A percentile compares a stretch with the other conserved stretches of the same genome.
Conservation (phyloP, 495 filamentous ascomycete genomes). For the Hypoxylon intermedium region DNA sequence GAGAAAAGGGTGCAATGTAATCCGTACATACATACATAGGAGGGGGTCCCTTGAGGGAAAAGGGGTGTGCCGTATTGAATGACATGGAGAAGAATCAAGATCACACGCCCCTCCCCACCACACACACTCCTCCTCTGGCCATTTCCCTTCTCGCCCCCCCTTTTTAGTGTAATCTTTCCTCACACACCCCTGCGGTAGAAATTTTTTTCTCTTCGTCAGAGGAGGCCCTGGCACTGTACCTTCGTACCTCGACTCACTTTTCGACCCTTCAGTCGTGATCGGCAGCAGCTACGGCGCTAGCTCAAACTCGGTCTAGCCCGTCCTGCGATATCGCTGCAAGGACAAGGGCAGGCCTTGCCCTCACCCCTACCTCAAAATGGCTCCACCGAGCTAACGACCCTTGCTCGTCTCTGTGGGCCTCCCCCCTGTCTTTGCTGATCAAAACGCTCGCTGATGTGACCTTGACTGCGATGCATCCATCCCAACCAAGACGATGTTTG, state of each 20-base stretch:
- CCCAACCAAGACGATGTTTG: conserved; percentile 36
- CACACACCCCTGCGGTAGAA: conserved; percentile 35
- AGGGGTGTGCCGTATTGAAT: conserved; percentile 22
- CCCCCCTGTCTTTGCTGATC: conserved; percentile 40
- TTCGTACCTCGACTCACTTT: conserved; percentile 13
- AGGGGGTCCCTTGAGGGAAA: conserved; percentile 26
- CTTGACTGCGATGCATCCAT: conserved; percentile 26
- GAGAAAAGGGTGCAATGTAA: conserved; percentile 3
- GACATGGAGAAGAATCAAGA: conserved; percentile 28
- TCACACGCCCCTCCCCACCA: conserved; percentile 34
- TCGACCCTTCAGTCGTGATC: conserved; percentile 32
- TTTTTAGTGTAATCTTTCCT: conserved; percentile 32
- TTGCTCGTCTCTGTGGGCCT: conserved; percentile 26
- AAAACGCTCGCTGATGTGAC: conserved; percentile 45
- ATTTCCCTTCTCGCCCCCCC: conserved; percentile 21
- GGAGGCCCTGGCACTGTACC: conserved; percentile 30
- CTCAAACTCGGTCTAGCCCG: conserved; percentile 28
- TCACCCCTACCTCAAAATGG: conserved; percentile 31
- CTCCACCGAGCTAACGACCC: conserved; percentile 41
- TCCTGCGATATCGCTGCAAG: conserved; percentile 32
- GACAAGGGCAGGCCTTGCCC: conserved; percentile 22
- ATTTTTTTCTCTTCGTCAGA: conserved; percentile 28
- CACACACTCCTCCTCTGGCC: conserved; percentile 4
- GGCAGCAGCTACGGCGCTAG: conserved; percentile 33
- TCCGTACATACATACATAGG: too few species aligned